Evolutionary conservation across 2,329 filamentous ascomycete species (phyloP).

Genomic region (Fusarium papillatum): DNA sequence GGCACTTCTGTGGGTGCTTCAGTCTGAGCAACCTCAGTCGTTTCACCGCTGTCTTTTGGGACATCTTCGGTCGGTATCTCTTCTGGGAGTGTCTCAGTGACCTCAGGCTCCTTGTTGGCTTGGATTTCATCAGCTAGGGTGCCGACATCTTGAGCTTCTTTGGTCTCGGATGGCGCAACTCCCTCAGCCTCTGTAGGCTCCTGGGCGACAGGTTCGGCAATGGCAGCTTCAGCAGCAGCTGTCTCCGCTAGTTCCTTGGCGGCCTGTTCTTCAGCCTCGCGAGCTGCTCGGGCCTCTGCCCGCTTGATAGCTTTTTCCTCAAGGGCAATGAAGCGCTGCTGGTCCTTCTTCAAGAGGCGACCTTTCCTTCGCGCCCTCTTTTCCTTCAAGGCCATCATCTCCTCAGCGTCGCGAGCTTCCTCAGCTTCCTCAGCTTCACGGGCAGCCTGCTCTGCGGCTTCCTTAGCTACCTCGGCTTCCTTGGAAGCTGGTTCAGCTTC

Average conservation of each 20-base stretch:
- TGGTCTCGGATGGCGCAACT: background rate
- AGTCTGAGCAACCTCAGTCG: slow-evolving; percentile 5
- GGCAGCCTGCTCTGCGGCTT: slow-evolving; percentile 37
- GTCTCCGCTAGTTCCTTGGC: slow-evolving; percentile 21
- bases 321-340: slow-evolving; percentile 30
- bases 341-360: slow-evolving; percentile 40
- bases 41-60: background rate
- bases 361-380: slow-evolving; percentile 51
- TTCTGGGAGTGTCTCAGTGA: background rate
- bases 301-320: slow-evolving; percentile 39
- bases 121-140: slow-evolving; percentile 1
- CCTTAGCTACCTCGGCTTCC: slow-evolving; percentile 18
- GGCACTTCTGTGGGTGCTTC: background rate
- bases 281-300: slow-evolving; percentile 45
- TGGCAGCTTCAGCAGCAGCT: slow-evolving; percentile 22
- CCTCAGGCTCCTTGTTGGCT: background rate
- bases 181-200: background rate
- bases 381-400: slow-evolving; percentile 54
- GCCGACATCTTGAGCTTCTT: slow-evolving; percentile 2
- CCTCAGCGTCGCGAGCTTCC: slow-evolving; percentile 43
- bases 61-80: slow-evolving; percentile 3
- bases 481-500: slow-evolving; percentile 30
- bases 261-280: slow-evolving; percentile 35
- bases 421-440: slow-evolving; percentile 40
- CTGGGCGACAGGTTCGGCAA: background rate